Conservation (phyloP, 2,329 filamentous ascomycete species). For the Leptoxyphium fumago region DNA sequence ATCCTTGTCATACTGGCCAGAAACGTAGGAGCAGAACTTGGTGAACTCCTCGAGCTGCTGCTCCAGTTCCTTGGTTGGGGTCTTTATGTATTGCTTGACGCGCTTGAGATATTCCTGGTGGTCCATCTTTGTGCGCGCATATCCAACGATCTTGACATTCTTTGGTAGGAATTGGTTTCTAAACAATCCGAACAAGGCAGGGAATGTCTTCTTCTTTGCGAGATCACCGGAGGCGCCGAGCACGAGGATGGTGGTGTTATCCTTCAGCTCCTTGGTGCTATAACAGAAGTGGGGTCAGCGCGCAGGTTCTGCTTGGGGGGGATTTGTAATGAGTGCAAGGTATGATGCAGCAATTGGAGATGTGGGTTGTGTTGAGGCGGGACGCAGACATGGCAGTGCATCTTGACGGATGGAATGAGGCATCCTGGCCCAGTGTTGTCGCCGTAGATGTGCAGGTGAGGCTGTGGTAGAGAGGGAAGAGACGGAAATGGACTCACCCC, state of each 20-base stretch:
- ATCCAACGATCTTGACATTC: conserved; percentile 92
- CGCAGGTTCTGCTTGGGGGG: not conserved
- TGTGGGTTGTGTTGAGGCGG: not conserved
- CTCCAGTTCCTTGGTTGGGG: conserved; percentile 91
- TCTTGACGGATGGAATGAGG: not conserved
- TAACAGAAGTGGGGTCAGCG: conserved; percentile 1
- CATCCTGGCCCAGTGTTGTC: not conserved
- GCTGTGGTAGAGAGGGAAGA: not conserved
- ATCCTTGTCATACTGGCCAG: conserved; percentile 96
- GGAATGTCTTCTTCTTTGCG: conserved; percentile 99
- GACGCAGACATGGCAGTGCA: not conserved
- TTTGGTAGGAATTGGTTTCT: conserved; percentile 97
- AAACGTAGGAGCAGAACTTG: conserved; percentile 77
- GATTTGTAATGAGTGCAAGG: not conserved
- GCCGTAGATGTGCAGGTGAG: not conserved
- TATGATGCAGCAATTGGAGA: not conserved
- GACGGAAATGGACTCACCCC: conserved; percentile 24
- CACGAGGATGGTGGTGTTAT: conserved; percentile 94
- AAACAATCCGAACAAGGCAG: conserved; percentile 91
- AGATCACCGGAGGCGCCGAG: conserved; percentile 94
- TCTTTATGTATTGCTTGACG: conserved; percentile 97
- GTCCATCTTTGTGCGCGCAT: conserved; percentile 99
- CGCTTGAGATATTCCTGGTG: conserved; percentile 86
- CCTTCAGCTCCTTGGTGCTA: conserved; percentile 88
- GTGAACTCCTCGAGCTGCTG: conserved; percentile 87